A percentile compares a stretch with the other conserved stretches of the same genome.
Evolutionary conservation across 306 rosid species (phyloP).

Genomic region (Sesbania bispinosa): DNA sequence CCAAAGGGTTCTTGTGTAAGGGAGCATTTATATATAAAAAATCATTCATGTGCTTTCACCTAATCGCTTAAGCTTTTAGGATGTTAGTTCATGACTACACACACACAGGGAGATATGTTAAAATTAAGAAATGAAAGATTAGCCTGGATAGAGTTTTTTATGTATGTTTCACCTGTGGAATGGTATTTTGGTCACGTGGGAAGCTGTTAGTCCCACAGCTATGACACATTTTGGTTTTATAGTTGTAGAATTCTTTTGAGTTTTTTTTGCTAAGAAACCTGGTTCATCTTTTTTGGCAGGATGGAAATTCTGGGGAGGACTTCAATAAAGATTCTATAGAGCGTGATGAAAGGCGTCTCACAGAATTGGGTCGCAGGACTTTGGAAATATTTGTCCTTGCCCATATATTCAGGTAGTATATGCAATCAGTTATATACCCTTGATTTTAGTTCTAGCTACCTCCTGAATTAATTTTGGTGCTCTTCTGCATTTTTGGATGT

Average conservation of each 20-base stretch:
- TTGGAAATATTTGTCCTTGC: conserved; percentile 98
- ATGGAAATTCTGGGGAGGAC: conserved; percentile 95
- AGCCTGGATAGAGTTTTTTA: too few species aligned
- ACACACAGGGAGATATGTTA: too few species aligned
- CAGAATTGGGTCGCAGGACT: conserved; percentile 96
- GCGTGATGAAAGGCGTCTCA: conserved; percentile 97
- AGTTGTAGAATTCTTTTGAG: conserved; percentile 12
- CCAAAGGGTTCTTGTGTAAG: too few species aligned
- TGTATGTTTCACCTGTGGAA: too few species aligned
- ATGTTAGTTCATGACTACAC: too few species aligned
- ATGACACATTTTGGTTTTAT: conserved; percentile 11
- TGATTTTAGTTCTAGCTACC: neutral
- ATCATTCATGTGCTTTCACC: too few species aligned
- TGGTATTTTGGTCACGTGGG: neutral
- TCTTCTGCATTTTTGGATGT: neutral
- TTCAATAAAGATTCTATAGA: conserved; percentile 93
- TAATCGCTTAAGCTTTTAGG: too few species aligned
- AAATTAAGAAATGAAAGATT: too few species aligned
- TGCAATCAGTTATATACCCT: neutral
- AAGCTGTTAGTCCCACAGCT: neutral
- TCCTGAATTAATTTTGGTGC: neutral
- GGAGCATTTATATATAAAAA: too few species aligned
- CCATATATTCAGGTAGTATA: conserved; percentile 76
- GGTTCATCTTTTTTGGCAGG: conserved; percentile 43
- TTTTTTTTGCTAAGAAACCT: conserved; percentile 17